These are phyloP conservation scores for Xylaria nigripes DNA, from an alignment of 495 filamentous ascomycete species.

Conservation along the genomic window DNA sequence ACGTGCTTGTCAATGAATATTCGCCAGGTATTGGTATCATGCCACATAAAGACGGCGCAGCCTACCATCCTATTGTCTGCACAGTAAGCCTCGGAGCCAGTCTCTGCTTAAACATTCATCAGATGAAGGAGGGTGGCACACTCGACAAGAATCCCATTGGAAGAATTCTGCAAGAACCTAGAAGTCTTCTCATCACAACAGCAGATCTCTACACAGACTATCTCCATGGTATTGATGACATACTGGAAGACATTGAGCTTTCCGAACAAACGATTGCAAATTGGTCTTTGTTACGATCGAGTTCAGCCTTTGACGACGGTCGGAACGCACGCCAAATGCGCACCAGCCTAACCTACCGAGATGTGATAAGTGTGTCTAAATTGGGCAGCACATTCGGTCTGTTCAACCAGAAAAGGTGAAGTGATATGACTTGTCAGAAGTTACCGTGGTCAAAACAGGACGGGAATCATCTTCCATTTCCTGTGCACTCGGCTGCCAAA, in stretches of 20 bases:
- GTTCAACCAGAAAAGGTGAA: slow-evolving; percentile 39
- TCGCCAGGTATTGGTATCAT: slow-evolving; percentile 82
- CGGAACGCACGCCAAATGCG: slow-evolving; percentile 56
- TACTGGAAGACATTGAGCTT: slow-evolving; percentile 51
- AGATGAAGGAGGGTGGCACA: slow-evolving; percentile 48
- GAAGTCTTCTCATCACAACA: slow-evolving; percentile 71
- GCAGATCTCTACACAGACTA: slow-evolving; percentile 59
- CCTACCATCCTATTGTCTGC: slow-evolving; percentile 80
- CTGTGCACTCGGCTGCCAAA: slow-evolving; percentile 62
- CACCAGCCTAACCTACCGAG: slow-evolving; percentile 84
- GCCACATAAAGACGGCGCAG: slow-evolving; percentile 87
- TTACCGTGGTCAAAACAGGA: slow-evolving; percentile 48
- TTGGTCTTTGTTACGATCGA: slow-evolving; percentile 67
- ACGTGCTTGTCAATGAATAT: slow-evolving; percentile 93
- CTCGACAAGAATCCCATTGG: slow-evolving; percentile 42
- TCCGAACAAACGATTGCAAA: slow-evolving; percentile 62
- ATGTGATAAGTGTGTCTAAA: slow-evolving; percentile 80
- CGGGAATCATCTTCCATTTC: slow-evolving; percentile 80
- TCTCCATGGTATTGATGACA: slow-evolving; percentile 68
- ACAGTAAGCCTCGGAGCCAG: slow-evolving; percentile 77
- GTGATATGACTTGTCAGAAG: slow-evolving; percentile 16
- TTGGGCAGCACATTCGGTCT: slow-evolving; percentile 59
- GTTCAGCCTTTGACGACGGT: slow-evolving; percentile 48
- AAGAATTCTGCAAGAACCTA: slow-evolving; percentile 78
- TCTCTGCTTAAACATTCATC: slow-evolving; percentile 71